These are phyloP conservation scores for Mollisiaceae sp. DNA, from an alignment of 2,329 filamentous ascomycete species.

Conservation along the genomic window DNA sequence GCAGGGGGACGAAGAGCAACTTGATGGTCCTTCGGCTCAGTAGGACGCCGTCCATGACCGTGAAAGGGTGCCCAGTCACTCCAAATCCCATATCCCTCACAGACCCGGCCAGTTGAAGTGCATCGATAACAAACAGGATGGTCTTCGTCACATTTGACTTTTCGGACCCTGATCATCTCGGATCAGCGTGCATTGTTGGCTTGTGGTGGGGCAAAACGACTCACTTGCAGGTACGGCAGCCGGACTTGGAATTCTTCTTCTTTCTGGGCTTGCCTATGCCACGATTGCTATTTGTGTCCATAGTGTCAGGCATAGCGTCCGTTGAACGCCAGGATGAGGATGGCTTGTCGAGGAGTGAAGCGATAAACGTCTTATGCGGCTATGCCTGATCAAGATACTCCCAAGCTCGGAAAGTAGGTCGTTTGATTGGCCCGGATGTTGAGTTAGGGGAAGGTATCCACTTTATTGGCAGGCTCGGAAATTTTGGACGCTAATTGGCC, in stretches of 20 bases:
- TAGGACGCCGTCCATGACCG: no score
- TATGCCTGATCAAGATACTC: conserved; percentile 25
- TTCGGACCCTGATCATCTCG: conserved; percentile 32
- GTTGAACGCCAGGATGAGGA: no score
- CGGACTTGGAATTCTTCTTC: conserved; percentile 41
- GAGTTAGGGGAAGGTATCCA: neutral
- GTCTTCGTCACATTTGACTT: conserved; percentile 37
- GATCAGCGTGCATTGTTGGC: conserved; percentile 42
- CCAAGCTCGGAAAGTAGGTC: conserved; percentile 31
- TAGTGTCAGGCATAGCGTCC: no score
- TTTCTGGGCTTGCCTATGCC: no score
- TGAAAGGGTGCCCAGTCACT: conserved; percentile 24
- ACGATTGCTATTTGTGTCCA: no score
- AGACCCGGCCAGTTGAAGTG: conserved; percentile 30
- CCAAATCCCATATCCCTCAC: conserved; percentile 44
- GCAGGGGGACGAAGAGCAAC: conserved; percentile 2
- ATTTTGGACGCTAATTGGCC: conserved; percentile 4
- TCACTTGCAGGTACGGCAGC: conserved; percentile 50
- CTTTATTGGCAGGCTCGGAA: conserved; percentile 8
- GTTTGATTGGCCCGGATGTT: neutral
- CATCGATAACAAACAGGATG: conserved; percentile 34
- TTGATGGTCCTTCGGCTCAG: conserved; percentile 27
- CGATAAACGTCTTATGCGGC: no score
- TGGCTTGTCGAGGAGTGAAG: no score
- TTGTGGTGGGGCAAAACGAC: conserved; percentile 33